Evolutionary conservation across 805 yeast genomes (phyloP).

Genomic region (Ogataea allantospora): DNA sequence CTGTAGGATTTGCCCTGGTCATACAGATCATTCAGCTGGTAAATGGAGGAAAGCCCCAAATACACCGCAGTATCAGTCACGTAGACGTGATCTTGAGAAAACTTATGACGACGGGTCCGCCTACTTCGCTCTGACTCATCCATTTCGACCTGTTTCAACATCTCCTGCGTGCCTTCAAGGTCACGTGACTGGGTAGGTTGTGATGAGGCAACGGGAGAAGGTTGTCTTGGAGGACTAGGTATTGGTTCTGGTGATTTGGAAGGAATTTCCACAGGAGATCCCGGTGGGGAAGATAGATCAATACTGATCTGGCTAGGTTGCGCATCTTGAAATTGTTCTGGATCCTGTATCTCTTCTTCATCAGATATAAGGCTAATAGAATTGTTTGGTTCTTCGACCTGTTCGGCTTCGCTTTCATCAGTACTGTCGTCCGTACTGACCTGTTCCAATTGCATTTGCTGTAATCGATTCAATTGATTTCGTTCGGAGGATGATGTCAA

Average conservation of each 20-base stretch:
- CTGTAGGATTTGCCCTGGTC: conserved; percentile 30
- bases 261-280: background rate
- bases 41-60: conserved; percentile 32
- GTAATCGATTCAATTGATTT: conserved; percentile 13
- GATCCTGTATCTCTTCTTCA: background rate
- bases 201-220: background rate
- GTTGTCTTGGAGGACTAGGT: background rate
- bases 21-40: conserved; percentile 29
- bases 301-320: conserved; percentile 1
- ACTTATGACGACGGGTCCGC: conserved; percentile 31
- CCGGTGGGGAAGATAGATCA: background rate
- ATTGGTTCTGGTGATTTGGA: background rate
- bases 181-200: conserved; percentile 2
- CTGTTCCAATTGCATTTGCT: conserved; percentile 15
- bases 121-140: conserved; percentile 7
- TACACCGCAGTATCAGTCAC: conserved; percentile 35
- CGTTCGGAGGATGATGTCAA: conserved; percentile 13
- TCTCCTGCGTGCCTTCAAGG: conserved; percentile 8
- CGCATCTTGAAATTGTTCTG: background rate
- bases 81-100: conserved; percentile 36
- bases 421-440: conserved; percentile 20
- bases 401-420: background rate
- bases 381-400: background rate
- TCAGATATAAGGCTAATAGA: conserved; percentile 6
- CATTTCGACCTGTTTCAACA: background rate